Evolutionary conservation across 2,329 filamentous ascomycete genomes (phyloP).

Genomic region (Ascochyta viciae-villosae): DNA sequence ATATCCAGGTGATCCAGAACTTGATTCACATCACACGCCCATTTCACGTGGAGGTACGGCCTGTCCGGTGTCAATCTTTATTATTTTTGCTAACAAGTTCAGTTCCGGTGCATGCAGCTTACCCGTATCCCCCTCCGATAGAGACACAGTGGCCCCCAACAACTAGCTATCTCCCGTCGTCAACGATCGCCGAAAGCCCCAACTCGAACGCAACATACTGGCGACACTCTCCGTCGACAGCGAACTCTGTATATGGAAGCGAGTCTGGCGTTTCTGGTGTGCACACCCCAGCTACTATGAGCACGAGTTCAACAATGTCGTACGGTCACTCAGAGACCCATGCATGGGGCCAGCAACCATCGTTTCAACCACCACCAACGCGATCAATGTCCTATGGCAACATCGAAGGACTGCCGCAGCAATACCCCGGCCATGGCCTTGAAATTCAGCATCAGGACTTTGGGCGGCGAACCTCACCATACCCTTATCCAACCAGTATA

Average conservation of each 20-base stretch:
- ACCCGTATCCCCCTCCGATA: conserved; percentile 44
- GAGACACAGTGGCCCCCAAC: conserved; percentile 48
- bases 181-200: conserved; percentile 44
- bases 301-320: conserved; percentile 46
- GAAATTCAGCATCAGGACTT: conserved; percentile 43
- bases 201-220: conserved; percentile 43
- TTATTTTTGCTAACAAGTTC: conserved; percentile 22
- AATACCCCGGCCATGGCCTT: conserved; percentile 41
- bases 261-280: conserved; percentile 46
- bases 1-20: conserved; percentile 35
- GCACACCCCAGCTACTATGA: conserved; percentile 46
- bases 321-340: conserved; percentile 43
- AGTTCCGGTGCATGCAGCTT: conserved; percentile 44
- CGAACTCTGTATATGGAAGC: conserved; percentile 45
- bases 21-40: conserved; percentile 35
- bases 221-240: conserved; percentile 45
- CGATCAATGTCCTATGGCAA: conserved; percentile 51
- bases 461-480: conserved; percentile 42
- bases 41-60: conserved; percentile 38
- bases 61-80: not conserved
- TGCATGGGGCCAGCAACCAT: conserved; percentile 35
- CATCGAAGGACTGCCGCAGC: conserved; percentile 46
- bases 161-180: conserved; percentile 43
- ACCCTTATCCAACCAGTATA: conserved; percentile 43
- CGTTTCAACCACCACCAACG: conserved; percentile 43